phyloP scores from a whole-genome alignment of 305 asterid species.

The Plantago coronopus region DNA sequence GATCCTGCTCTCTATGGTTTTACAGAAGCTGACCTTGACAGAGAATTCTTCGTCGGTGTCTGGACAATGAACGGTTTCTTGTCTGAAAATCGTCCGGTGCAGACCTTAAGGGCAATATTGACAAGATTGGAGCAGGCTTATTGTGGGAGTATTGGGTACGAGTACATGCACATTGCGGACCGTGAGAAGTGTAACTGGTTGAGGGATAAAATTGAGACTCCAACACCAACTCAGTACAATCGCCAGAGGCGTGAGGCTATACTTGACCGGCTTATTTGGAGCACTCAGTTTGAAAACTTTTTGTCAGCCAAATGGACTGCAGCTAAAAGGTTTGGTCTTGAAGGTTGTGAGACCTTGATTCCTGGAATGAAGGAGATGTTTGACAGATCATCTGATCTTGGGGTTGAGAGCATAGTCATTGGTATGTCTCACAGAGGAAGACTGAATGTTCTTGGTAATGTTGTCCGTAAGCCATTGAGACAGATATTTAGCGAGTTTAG shows the following conservation, averaged over 20 bases:
- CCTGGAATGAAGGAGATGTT: slow-evolving; percentile 99
- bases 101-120: slow-evolving; percentile 79
- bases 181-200: slow-evolving; percentile 89
- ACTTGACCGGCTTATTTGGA: slow-evolving; percentile 93
- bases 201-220: slow-evolving; percentile 90
- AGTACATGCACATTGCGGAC: slow-evolving; percentile 95
- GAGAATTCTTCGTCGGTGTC: slow-evolving; percentile 89
- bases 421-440: slow-evolving; percentile 99
- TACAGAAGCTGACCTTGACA: slow-evolving; percentile 88
- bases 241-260: slow-evolving; percentile 84
- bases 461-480: slow-evolving; percentile 84
- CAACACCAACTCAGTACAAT: slow-evolving; percentile 62
- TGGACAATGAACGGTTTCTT: slow-evolving; percentile 95
- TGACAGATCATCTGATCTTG: slow-evolving; percentile 90
- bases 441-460: slow-evolving; percentile 87
- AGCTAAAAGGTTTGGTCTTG: slow-evolving; percentile 94
- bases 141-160: slow-evolving; percentile 85
- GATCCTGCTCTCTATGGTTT: slow-evolving; percentile 86
- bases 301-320: slow-evolving; percentile 96
- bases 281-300: slow-evolving; percentile 91
- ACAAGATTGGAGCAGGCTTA: slow-evolving; percentile 90
- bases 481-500: slow-evolving; percentile 92
- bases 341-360: slow-evolving; percentile 95
- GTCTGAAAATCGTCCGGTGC: slow-evolving; percentile 96
- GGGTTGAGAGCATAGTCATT: slow-evolving; percentile 93